Percentiles rank a stretch among this genome's conserved stretches.
phyloP scores from a whole-genome alignment of 805 yeast species.

The Brettanomyces nanus region DNA sequence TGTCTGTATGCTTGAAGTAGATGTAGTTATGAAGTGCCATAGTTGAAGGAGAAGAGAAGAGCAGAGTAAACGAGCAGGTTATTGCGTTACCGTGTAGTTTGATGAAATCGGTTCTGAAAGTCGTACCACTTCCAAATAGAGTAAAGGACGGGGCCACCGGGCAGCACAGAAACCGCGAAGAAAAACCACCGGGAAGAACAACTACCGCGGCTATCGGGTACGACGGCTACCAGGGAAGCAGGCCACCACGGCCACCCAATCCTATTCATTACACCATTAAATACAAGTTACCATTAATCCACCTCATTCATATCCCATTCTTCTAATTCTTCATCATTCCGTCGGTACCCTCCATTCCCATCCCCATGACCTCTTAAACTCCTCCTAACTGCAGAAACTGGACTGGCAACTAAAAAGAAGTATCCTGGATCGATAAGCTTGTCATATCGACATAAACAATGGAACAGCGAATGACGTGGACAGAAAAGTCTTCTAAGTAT shows the following conservation, averaged over 20 bases:
- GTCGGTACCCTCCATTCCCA: background rate
- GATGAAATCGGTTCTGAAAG: too few relatives aligned
- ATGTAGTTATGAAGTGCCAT: slow-evolving; percentile 40
- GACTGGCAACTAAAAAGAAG: slow-evolving; percentile 11
- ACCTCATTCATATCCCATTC: slow-evolving; percentile 2
- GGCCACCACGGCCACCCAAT: too few relatives aligned
- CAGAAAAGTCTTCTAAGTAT: slow-evolving; percentile 15
- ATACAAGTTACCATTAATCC: background rate
- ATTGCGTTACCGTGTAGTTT: too few relatives aligned
- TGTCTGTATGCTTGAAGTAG: slow-evolving; percentile 33
- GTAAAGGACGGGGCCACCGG: too few relatives aligned
- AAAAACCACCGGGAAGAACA: too few relatives aligned
- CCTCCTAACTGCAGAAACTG: slow-evolving; percentile 8
- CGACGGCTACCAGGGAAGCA: too few relatives aligned
- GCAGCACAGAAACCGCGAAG: too few relatives aligned
- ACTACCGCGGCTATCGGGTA: too few relatives aligned
- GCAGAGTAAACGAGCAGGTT: too few relatives aligned
- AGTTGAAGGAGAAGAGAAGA: too few relatives aligned
- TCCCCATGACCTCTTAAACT: background rate
- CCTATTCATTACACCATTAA: too few relatives aligned
- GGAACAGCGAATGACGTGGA: slow-evolving; percentile 21
- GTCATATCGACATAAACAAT: slow-evolving; percentile 16
- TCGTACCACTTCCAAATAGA: too few relatives aligned
- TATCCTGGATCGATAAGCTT: slow-evolving; percentile 8
- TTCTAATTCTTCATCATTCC: background rate